Percentiles rank a stretch among this genome's conserved stretches.
These are phyloP conservation scores for Kwoniella shandongensis DNA, from an alignment of 768 basidiomycete genomes.

Conservation along the genomic window DNA sequence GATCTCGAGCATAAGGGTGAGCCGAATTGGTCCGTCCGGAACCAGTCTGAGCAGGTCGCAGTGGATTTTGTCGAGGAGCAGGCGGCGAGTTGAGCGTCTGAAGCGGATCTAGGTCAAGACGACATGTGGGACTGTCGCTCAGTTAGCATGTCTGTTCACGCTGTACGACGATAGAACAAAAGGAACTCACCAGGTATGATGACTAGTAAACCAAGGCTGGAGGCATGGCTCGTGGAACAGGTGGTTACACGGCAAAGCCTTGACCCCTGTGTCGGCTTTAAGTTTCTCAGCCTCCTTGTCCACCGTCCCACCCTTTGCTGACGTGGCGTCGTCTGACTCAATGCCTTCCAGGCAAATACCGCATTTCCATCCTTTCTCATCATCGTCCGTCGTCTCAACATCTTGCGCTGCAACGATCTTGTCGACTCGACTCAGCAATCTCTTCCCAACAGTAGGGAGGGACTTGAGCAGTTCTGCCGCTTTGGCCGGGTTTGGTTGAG, in stretches of 20 bases:
- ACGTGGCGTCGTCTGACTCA: slow-evolving; percentile 7
- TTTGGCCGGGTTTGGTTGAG: slow-evolving; percentile 34
- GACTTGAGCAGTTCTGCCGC: slow-evolving; percentile 39
- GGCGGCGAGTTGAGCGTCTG: slow-evolving; percentile 29
- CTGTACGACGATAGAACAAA: no score
- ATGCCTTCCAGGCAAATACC: slow-evolving; percentile 43
- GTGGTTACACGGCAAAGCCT: slow-evolving; percentile 45
- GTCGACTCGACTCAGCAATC: slow-evolving; percentile 30
- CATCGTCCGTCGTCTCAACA: slow-evolving; percentile 12
- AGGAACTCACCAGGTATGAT: slow-evolving; percentile 40
- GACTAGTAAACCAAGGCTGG: slow-evolving; percentile 37
- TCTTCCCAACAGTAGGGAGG: slow-evolving; percentile 23
- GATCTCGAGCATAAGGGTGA: slow-evolving; percentile 31
- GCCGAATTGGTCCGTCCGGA: slow-evolving; percentile 9
- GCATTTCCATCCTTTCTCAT: slow-evolving; percentile 45
- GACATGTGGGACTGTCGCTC: background rate
- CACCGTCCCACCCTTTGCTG: background rate
- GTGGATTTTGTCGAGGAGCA: slow-evolving; percentile 1
- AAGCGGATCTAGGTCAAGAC: slow-evolving; percentile 42
- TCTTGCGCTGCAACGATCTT: slow-evolving; percentile 36
- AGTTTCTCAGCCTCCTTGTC: background rate
- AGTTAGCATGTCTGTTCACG: no score
- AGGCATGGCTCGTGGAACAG: slow-evolving; percentile 42
- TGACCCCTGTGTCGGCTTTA: slow-evolving; percentile 27
- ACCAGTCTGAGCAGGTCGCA: slow-evolving; percentile 22